A percentile compares a stretch with the other conserved stretches of the same genome.
Evolutionary conservation across 345 rosid genomes (phyloP).

Genomic region (Kernera saxatilis): DNA sequence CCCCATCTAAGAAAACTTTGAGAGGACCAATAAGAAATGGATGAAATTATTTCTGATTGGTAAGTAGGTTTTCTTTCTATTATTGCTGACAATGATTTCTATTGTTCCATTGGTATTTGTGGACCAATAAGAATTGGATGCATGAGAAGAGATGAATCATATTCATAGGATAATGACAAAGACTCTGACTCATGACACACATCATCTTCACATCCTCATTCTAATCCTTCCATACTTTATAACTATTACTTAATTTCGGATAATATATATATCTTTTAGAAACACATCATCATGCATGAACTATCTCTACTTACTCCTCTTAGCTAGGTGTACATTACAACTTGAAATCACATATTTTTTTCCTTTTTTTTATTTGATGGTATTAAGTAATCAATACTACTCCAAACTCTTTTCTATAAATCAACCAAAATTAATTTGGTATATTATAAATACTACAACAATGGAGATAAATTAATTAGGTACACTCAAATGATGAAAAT

Average conservation of each 20-base stretch:
- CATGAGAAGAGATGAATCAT: conserved; percentile 12
- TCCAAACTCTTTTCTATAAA: neutral
- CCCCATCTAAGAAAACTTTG: too few species aligned
- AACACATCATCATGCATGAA: conserved; percentile 19
- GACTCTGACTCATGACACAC: conserved; percentile 18
- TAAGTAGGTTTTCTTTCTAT: neutral
- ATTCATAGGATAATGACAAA: conserved; percentile 27
- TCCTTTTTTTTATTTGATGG: neutral
- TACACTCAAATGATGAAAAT: neutral
- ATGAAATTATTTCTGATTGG: too few species aligned
- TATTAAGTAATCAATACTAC: neutral
- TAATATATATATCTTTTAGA: neutral
- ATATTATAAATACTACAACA: neutral
- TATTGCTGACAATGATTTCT: conserved; percentile 9
- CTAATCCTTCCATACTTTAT: conserved; percentile 8
- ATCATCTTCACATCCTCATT: neutral
- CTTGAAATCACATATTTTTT: neutral
- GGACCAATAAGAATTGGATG: conserved; percentile 20
- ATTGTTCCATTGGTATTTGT: neutral
- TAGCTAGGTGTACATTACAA: neutral
- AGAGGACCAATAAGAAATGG: too few species aligned
- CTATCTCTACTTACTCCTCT: neutral
- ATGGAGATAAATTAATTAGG: neutral
- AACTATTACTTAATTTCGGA: neutral
- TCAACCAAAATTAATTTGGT: neutral